phyloP scores from a whole-genome alignment of 1,139 yeast genomes.

The Lodderomyces elongisporus region DNA sequence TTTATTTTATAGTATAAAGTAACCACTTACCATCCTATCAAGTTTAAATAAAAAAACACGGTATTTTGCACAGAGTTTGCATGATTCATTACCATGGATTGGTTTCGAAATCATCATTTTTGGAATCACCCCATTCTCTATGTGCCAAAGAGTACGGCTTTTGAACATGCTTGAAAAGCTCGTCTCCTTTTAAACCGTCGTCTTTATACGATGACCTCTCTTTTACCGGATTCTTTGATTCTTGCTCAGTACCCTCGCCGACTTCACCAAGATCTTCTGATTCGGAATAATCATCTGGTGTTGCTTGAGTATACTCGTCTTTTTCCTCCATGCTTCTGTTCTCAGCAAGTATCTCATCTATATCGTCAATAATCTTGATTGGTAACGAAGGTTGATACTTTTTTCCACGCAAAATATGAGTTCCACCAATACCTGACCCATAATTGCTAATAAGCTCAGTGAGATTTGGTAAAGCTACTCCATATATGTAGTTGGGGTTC shows the following conservation, averaged over 20 bases:
- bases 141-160: conserved; percentile 50
- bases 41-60: too few relatives aligned
- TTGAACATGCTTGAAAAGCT: conserved; percentile 45
- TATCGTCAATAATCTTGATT: conserved; percentile 51
- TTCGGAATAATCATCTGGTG: conserved; percentile 12
- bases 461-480: conserved; percentile 53
- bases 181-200: conserved; percentile 38
- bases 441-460: conserved; percentile 55
- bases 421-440: conserved; percentile 59
- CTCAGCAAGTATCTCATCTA: conserved; percentile 49
- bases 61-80: too few relatives aligned
- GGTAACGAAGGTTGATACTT: conserved; percentile 64
- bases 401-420: conserved; percentile 39
- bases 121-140: conserved; percentile 43
- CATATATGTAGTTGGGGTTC: conserved; percentile 46
- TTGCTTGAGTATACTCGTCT: conserved; percentile 27
- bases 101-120: conserved; percentile 34
- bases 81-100: conserved; percentile 55
- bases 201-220: not conserved
- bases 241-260: conserved; percentile 2
- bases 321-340: conserved; percentile 27
- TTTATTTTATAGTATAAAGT: too few relatives aligned
- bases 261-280: conserved; percentile 9
- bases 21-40: too few relatives aligned
- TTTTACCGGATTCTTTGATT: not conserved